Percentiles rank a stretch among this genome's conserved stretches.
These are phyloP conservation scores for Straminergon stramineum DNA, from an alignment of 225 moss, liverwort and hornwort genomes.

Conservation along the genomic window DNA sequence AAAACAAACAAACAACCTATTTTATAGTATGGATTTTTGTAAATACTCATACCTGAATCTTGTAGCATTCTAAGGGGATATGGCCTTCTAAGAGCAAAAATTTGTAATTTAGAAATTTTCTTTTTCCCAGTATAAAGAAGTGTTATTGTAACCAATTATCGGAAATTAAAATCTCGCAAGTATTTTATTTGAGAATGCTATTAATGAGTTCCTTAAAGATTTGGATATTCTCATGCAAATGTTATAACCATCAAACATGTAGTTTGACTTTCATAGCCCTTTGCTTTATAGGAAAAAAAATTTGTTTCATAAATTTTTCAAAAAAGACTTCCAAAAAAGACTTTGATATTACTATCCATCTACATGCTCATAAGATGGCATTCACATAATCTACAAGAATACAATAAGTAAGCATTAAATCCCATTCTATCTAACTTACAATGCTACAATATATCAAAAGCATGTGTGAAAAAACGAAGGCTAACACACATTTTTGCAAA, in stretches of 20 bases:
- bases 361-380: fast-evolving
- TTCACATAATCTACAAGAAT: neutral
- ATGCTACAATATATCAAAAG: neutral
- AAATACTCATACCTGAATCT: neutral
- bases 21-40: too few relatives aligned
- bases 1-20: too few relatives aligned
- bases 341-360: fast-evolving
- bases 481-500: neutral
- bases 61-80: fast-evolving
- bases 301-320: neutral
- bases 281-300: fast-evolving
- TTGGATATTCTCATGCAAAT: neutral
- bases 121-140: fast-evolving
- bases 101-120: too few relatives aligned
- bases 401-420: neutral
- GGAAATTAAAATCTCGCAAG: fast-evolving
- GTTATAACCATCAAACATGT: neutral
- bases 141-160: neutral
- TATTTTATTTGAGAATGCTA: neutral
- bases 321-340: neutral
- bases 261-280: neutral
- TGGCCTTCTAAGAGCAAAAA: too few relatives aligned
- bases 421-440: neutral
- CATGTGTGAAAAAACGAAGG: too few relatives aligned
- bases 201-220: neutral